Percentiles rank a stretch among this genome's conserved stretches.
phyloP scores from a whole-genome alignment of 495 filamentous ascomycete species.

The Annulohypoxylon maeteangense region DNA sequence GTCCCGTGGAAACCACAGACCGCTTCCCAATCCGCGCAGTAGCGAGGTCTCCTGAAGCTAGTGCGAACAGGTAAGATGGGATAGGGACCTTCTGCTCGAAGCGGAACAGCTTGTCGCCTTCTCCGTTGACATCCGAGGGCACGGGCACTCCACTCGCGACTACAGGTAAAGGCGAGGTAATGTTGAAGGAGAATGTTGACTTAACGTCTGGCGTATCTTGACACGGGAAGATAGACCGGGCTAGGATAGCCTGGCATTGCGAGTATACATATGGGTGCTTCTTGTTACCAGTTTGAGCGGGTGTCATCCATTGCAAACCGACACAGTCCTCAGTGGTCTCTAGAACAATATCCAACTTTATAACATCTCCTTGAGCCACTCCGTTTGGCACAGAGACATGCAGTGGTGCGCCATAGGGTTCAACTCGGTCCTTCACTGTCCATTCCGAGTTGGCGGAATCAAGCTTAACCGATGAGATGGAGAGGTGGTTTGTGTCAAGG shows the following conservation, averaged over 20 bases:
- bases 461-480: slow-evolving; percentile 73
- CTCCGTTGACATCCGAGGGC: slow-evolving; percentile 59
- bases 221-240: slow-evolving; percentile 91
- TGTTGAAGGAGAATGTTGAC: slow-evolving; percentile 86
- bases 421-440: slow-evolving; percentile 72
- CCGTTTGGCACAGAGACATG: slow-evolving; percentile 74
- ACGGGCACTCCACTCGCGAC: slow-evolving; percentile 85
- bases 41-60: slow-evolving; percentile 90
- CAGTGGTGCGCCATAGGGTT: slow-evolving; percentile 83
- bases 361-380: slow-evolving; percentile 66
- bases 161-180: slow-evolving; percentile 86
- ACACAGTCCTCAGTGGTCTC: slow-evolving; percentile 87
- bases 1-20: slow-evolving; percentile 84
- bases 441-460: slow-evolving; percentile 67
- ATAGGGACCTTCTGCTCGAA: slow-evolving; percentile 93
- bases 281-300: slow-evolving; percentile 90
- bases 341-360: slow-evolving; percentile 69
- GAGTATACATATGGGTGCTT: slow-evolving; percentile 97
- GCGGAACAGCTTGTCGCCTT: slow-evolving; percentile 71
- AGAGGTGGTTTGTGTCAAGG: slow-evolving; percentile 85
- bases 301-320: slow-evolving; percentile 91
- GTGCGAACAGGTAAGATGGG: slow-evolving; percentile 90
- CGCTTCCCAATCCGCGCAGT: slow-evolving; percentile 85
- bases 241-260: slow-evolving; percentile 97
- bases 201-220: slow-evolving; percentile 98